Conservation (phyloP, 2,329 filamentous ascomycete genomes). For the Aspergillus sp. region DNA sequence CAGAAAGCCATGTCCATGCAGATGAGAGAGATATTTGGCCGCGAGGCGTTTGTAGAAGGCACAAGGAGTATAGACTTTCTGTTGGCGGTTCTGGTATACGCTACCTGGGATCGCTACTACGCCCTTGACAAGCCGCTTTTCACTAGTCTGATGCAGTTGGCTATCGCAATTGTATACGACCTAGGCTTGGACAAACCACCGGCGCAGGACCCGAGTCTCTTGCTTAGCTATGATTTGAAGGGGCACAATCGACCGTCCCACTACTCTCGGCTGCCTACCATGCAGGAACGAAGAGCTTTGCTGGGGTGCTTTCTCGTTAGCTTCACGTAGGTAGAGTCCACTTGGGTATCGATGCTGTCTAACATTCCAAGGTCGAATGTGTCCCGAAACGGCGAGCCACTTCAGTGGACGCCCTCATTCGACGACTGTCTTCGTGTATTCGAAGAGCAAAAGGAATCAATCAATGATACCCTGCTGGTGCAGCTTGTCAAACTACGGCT, state of each 20-base stretch:
- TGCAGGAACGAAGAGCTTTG: background rate
- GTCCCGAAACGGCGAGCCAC: conserved; percentile 1
- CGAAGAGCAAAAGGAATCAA: conserved; percentile 4
- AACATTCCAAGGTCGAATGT: background rate
- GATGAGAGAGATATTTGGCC: background rate
- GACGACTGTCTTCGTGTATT: conserved; percentile 5
- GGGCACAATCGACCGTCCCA: background rate
- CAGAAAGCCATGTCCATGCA: conserved; percentile 5
- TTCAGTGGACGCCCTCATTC: conserved; percentile 5
- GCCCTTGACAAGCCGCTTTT: background rate
- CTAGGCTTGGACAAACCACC: conserved; percentile 4
- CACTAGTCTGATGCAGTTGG: conserved; percentile 1
- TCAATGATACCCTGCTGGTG: background rate
- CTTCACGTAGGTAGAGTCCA: background rate
- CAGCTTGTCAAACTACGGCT: conserved; percentile 3
- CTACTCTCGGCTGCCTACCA: background rate
- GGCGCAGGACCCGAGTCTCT: background rate
- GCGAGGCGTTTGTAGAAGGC: conserved; percentile 1
- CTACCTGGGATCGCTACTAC: conserved; percentile 1
- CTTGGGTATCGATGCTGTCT: too few relatives aligned
- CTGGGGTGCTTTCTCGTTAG: conserved; percentile 6
- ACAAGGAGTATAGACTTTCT: conserved; percentile 3
- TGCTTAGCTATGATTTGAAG: conserved; percentile 4
- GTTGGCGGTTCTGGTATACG: conserved; percentile 2
- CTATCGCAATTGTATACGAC: conserved; percentile 6